Base-by-base conservation (phyloP, 257 asterid species). In the Solanum pennellii region DNA sequence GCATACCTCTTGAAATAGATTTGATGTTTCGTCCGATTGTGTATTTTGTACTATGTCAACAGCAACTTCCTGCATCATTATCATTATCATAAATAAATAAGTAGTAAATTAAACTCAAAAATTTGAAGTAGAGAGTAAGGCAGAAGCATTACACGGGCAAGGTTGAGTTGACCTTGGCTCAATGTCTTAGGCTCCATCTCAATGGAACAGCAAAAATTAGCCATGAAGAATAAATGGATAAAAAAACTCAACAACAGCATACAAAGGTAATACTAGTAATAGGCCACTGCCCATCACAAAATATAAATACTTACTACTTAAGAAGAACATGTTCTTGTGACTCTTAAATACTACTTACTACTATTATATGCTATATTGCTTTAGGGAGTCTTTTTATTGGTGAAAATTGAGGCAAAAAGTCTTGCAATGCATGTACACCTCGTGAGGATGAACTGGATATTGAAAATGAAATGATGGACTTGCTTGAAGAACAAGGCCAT, bases 161-260 rank as follows among this genome's bases (percentile, higher is more conserved):
- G 91, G 76, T 88, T 87, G 88, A 94, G 91, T 84, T 93, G 98
- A 11, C 90, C 94, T 83, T 89, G 91, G 6, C 88, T 94, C 89
- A 95, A 91, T 80, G 98, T 95, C 82, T 92, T 94, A 35, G 98
- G 98, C 90, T 95, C 98, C 65, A 88, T 85, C 77, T 95, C 98
- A 90, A 94, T 94, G 44, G 94, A 86, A 87, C 98, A 96, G 84
- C 96, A 89, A 83, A 89, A 86, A 56, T 94, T 93, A 2, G 96
- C 96, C 98, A 94, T 95, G 89, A 83, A 60, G 89, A 85, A 62
- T 25, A 82, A 86, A 59, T 66, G 75, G 47, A 42, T 60, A 37
- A 21, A 37, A 21, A 29, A 35, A 21, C 69, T 87, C 79, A 62
- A 90, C 45, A 86, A 85, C 23, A 76, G 59, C 65, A 85, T 9